phyloP scores from a whole-genome alignment of 2,329 filamentous ascomycete genomes.

The Stagonosporopsis cucurbitacearum region DNA sequence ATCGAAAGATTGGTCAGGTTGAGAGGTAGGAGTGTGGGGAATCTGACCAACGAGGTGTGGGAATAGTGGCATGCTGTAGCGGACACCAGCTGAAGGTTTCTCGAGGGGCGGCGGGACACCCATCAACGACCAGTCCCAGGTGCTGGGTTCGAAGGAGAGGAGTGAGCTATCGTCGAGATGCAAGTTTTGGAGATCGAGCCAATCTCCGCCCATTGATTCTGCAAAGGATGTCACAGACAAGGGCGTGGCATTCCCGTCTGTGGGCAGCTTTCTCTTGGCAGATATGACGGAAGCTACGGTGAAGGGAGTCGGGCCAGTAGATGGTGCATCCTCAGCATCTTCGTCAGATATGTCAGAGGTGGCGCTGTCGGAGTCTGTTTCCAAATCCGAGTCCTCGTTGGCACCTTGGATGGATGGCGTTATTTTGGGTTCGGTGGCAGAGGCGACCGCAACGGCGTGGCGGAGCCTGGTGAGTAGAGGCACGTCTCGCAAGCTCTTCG shows the following conservation, averaged over 20 bases:
- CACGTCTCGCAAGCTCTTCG: conserved; percentile 36
- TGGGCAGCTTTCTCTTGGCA: conserved; percentile 43
- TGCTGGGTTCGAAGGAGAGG: conserved; percentile 39
- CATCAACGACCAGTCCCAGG: conserved; percentile 48
- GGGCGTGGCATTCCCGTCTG: conserved; percentile 46
- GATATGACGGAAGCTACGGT: conserved; percentile 28
- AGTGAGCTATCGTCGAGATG: conserved; percentile 40
- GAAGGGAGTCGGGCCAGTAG: conserved; percentile 19
- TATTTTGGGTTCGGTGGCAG: conserved; percentile 27
- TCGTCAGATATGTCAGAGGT: conserved; percentile 27
- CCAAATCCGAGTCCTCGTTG: conserved; percentile 38
- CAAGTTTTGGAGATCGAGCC: conserved; percentile 32
- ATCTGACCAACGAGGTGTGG: conserved; percentile 32
- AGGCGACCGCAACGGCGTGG: conserved; percentile 35
- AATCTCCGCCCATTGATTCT: conserved; percentile 42
- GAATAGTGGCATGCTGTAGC: conserved; percentile 40
- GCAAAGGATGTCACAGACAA: conserved; percentile 45
- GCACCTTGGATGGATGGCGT: conserved; percentile 22
- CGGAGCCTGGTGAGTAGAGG: conserved; percentile 43
- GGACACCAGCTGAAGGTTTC: conserved; percentile 22
- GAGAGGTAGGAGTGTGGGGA: conserved; percentile 45
- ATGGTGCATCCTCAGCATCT: conserved; percentile 29
- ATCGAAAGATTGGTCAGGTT: conserved; percentile 36
- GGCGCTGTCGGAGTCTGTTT: conserved; percentile 33
- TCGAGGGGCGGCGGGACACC: conserved; percentile 37